These are phyloP conservation scores for Citrullus colocynthis DNA, from an alignment of 306 rosid genomes.

Conservation along the genomic window DNA sequence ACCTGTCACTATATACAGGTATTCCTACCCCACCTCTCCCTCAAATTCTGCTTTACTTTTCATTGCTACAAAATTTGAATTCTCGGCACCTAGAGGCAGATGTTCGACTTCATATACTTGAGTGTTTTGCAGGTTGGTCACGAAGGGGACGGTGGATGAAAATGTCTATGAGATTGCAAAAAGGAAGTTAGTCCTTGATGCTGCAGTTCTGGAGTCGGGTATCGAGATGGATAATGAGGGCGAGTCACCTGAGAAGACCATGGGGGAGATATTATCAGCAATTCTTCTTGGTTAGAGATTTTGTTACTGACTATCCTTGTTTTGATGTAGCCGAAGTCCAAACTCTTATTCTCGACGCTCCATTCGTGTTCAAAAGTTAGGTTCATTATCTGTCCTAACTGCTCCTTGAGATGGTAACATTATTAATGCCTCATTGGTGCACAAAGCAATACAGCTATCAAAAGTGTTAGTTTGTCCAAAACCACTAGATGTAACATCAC, in stretches of 20 bases:
- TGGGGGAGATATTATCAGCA: constrained; percentile 92
- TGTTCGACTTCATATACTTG: background rate
- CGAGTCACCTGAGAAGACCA: constrained; percentile 73
- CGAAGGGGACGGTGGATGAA: constrained; percentile 86
- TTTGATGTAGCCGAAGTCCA: background rate
- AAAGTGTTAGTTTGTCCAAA: background rate
- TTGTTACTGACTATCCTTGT: background rate
- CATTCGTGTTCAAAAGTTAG: background rate
- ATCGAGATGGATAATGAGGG: constrained; percentile 65
- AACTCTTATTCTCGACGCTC: background rate
- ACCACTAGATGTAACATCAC: background rate
- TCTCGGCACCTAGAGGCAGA: background rate
- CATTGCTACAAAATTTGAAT: background rate
- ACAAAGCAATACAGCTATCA: background rate
- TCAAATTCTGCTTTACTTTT: background rate
- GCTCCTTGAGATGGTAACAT: background rate
- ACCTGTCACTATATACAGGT: constrained; percentile 87
- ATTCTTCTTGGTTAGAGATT: constrained; percentile 53
- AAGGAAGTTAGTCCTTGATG: constrained; percentile 82
- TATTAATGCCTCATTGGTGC: constrained; percentile 1
- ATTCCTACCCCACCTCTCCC: background rate
- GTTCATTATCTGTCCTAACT: background rate
- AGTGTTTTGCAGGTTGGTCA: constrained; percentile 52
- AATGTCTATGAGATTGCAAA: constrained; percentile 94
- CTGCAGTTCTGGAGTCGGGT: constrained; percentile 79